phyloP scores from a whole-genome alignment of 768 basidiomycete species.

The Boletus rufocinnamomeus region DNA sequence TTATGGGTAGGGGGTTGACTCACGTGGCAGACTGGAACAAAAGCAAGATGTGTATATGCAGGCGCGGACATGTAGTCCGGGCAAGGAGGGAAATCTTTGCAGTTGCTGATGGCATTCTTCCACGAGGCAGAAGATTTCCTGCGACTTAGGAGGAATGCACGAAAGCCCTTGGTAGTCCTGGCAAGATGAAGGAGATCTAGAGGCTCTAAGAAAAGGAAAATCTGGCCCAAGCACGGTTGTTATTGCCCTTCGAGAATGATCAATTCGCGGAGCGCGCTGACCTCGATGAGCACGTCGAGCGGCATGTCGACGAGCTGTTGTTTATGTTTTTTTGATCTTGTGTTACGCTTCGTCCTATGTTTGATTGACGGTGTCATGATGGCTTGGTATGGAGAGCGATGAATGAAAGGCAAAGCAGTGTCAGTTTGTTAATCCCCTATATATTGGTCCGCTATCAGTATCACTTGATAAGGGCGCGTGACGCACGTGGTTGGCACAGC shows the following conservation, averaged over 20 bases:
- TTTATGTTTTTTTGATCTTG: neutral
- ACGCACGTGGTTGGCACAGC: too few species aligned
- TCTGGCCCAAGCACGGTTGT: neutral
- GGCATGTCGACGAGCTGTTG: conserved; percentile 11
- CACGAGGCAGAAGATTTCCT: conserved; percentile 24
- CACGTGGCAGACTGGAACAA: conserved; percentile 34
- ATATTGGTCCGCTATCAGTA: too few species aligned
- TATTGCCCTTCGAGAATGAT: neutral
- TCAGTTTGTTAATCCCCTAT: neutral
- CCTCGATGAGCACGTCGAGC: conserved; percentile 19
- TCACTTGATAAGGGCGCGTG: neutral
- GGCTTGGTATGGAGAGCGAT: neutral
- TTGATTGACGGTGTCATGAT: conserved; percentile 9
- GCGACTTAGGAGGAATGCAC: conserved; percentile 29
- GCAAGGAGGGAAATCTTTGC: conserved; percentile 28
- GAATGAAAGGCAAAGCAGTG: neutral
- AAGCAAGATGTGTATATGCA: conserved; percentile 33
- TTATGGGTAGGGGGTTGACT: neutral
- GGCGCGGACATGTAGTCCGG: conserved; percentile 32
- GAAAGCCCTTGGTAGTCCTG: conserved; percentile 34
- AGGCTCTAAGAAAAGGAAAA: conserved; percentile 34
- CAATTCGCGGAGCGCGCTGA: neutral
- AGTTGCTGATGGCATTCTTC: conserved; percentile 27
- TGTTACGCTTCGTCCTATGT: neutral
- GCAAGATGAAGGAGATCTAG: conserved; percentile 35